A percentile compares a stretch with the other conserved stretches of the same genome.
These are phyloP conservation scores for Kwoniella shandongensis DNA, from an alignment of 768 basidiomycete genomes.

Conservation along the genomic window DNA sequence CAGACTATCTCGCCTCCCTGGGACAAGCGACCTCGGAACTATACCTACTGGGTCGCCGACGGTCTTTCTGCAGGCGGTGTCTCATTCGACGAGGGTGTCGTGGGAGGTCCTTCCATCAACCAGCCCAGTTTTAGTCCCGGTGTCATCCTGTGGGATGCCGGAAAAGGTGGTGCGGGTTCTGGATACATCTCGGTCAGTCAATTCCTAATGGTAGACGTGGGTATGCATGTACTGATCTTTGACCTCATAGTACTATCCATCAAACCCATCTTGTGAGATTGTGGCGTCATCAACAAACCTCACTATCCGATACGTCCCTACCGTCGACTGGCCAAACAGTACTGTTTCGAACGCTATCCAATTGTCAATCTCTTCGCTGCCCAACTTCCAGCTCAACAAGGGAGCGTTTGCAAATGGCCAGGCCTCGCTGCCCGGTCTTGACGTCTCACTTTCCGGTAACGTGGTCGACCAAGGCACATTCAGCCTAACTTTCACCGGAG, in stretches of 20 bases:
- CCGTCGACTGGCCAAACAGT: constrained; percentile 4
- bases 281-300: constrained; percentile 8
- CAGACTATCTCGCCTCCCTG: constrained; percentile 12
- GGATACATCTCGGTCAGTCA: constrained; percentile 32
- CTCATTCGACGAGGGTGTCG: constrained; percentile 18
- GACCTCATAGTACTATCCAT: constrained; percentile 25
- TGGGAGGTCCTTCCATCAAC: constrained; percentile 20
- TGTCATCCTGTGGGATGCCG: constrained; percentile 29
- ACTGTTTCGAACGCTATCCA: background rate
- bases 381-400: constrained; percentile 12
- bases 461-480: constrained; percentile 5
- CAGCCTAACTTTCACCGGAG: constrained; percentile 6
- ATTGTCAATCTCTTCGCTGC: constrained; percentile 15
- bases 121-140: constrained; percentile 16
- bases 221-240: too few species aligned
- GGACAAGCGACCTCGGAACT: constrained; percentile 19
- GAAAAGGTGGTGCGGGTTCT: constrained; percentile 19
- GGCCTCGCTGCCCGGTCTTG: constrained; percentile 22
- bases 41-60: constrained; percentile 20
- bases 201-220: too few species aligned
- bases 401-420: background rate
- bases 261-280: constrained; percentile 5
- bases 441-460: constrained; percentile 19
- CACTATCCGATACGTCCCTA: constrained; percentile 13
- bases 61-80: constrained; percentile 25